These are phyloP conservation scores for Serpula lacrymans DNA, from an alignment of 768 basidiomycete species.

Conservation along the genomic window DNA sequence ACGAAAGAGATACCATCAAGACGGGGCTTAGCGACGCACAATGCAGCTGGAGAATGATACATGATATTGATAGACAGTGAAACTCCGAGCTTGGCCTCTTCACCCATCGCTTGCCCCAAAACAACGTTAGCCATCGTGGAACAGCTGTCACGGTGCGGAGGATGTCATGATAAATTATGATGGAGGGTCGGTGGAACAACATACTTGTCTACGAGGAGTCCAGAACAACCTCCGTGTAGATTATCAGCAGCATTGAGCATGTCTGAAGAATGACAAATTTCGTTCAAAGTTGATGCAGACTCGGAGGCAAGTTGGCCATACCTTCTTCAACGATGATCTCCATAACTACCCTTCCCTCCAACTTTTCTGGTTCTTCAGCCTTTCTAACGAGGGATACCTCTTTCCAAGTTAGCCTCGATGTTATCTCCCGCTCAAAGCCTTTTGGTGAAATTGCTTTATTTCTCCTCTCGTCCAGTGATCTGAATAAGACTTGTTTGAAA, in stretches of 20 bases:
- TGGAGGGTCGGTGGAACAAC: constrained; percentile 21
- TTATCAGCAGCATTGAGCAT: constrained; percentile 50
- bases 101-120: constrained; percentile 21
- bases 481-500: constrained; percentile 24
- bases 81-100: constrained; percentile 32
- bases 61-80: constrained; percentile 52
- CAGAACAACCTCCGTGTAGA: constrained; percentile 56
- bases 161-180: background rate
- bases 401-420: constrained; percentile 27
- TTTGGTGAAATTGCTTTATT: too few relatives aligned
- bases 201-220: constrained; percentile 51
- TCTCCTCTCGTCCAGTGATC: constrained; percentile 10
- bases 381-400: constrained; percentile 43
- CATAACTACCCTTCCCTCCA: constrained; percentile 43
- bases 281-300: too few relatives aligned
- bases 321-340: constrained; percentile 44
- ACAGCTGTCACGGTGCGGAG: constrained; percentile 34
- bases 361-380: constrained; percentile 39
- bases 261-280: too few relatives aligned
- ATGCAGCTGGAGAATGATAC: constrained; percentile 51
- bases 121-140: constrained; percentile 46
- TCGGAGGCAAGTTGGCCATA: constrained; percentile 22
- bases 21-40: too few relatives aligned
- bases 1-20: background rate
- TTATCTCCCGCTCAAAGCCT: constrained; percentile 20